phyloP scores from a whole-genome alignment of 108 stramenopile species.

The Skeletonema costatum region DNA sequence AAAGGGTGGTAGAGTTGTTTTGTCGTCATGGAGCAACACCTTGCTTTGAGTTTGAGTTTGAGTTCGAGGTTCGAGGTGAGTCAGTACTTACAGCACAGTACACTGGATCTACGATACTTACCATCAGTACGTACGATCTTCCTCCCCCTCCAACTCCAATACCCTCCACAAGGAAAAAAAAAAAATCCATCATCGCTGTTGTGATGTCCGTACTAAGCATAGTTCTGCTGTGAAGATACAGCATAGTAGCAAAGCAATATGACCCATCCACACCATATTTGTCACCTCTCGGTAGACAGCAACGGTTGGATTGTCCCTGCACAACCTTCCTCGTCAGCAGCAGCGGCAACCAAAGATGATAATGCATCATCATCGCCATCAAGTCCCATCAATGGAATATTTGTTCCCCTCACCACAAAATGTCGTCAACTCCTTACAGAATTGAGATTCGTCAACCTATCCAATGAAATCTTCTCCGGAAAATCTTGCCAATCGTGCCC shows the following conservation, averaged over 20 bases:
- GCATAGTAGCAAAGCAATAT: not conserved
- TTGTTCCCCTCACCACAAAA: not conserved
- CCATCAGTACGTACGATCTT: not conserved
- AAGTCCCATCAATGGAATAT: not conserved
- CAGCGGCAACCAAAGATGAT: too few species aligned
- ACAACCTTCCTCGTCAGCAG: not conserved
- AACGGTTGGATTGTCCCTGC: slow-evolving; percentile 35
- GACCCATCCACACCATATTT: slow-evolving; percentile 26
- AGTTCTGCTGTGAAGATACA: too few species aligned
- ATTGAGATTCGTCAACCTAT: not conserved
- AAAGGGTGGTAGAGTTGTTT: too few species aligned
- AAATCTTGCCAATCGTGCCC: not conserved
- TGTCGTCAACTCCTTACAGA: slow-evolving; percentile 10
- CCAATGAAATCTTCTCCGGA: not conserved
- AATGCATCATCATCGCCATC: not conserved
- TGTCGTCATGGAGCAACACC: too few species aligned
- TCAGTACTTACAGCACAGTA: not conserved
- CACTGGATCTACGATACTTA: not conserved
- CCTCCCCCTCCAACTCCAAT: not conserved
- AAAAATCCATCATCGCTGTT: too few species aligned
- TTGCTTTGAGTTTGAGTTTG: too few species aligned
- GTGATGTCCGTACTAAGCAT: too few species aligned
- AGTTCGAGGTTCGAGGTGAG: too few species aligned
- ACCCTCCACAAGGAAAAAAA: too few species aligned
- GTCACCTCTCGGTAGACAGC: slow-evolving; percentile 22